phyloP scores from a whole-genome alignment of 176 grass and related monocot genomes.

The Elaeis guineensis region DNA sequence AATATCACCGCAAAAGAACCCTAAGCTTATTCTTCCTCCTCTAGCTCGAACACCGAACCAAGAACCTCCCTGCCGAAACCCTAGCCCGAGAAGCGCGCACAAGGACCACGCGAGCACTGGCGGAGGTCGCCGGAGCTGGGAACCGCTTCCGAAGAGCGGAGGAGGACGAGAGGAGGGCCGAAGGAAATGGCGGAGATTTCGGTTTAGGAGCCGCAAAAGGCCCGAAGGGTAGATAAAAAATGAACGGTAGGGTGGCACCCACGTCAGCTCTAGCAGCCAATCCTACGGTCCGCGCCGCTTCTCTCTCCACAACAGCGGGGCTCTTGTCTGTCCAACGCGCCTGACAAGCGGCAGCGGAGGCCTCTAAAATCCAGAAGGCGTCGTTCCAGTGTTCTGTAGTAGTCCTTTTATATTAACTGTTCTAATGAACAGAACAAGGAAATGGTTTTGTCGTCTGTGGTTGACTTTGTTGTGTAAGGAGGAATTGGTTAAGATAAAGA shows the following conservation, averaged over 20 bases:
- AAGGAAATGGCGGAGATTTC: too few relatives aligned
- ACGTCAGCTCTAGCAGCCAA: neutral
- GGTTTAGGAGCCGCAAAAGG: neutral
- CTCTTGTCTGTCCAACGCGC: neutral
- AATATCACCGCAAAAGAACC: constrained; percentile 75
- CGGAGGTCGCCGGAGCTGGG: too few relatives aligned
- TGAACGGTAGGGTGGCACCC: neutral
- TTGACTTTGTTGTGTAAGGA: neutral
- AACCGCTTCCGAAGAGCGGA: neutral
- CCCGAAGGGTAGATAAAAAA: neutral
- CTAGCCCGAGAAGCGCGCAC: too few relatives aligned
- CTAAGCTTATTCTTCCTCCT: constrained; percentile 45
- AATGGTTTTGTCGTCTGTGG: too few relatives aligned
- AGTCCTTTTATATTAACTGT: neutral
- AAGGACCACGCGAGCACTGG: too few relatives aligned
- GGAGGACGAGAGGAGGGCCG: neutral
- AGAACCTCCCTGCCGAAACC: too few relatives aligned
- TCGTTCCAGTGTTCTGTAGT: neutral
- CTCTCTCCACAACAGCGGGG: neutral
- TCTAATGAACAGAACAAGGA: neutral
- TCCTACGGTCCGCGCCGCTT: constrained; percentile 1
- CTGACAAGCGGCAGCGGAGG: neutral
- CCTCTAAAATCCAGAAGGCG: neutral
- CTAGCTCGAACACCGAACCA: constrained; percentile 49
- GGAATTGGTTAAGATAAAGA: too few relatives aligned